A percentile compares a stretch with the other conserved stretches of the same genome.
These are phyloP conservation scores for Ceratobasidium sp. DNA, from an alignment of 1,284 basidiomycete species.

Conservation along the genomic window DNA sequence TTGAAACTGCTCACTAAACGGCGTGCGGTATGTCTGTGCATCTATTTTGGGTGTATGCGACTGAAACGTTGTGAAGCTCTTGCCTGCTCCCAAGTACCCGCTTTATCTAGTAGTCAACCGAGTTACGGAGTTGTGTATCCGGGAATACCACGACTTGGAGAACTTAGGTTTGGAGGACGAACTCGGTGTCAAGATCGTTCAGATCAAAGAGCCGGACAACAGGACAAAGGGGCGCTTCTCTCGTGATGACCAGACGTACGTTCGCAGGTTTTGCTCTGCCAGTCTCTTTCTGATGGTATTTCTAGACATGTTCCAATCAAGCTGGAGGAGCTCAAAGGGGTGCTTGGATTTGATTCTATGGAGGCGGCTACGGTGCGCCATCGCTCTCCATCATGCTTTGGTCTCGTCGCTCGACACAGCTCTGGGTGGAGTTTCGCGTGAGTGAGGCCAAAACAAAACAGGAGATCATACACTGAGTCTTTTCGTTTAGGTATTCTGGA, in stretches of 20 bases:
- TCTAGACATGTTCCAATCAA: slow-evolving; percentile 3
- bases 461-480: slow-evolving; percentile 6
- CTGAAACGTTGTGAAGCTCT: slow-evolving; percentile 58
- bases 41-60: slow-evolving; percentile 37
- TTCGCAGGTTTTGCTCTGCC: neutral
- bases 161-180: slow-evolving; percentile 67
- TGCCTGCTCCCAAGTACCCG: slow-evolving; percentile 66
- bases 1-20: slow-evolving; percentile 79
- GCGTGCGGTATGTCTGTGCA: slow-evolving; percentile 63
- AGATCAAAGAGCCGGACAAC: slow-evolving; percentile 65
- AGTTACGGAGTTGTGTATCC: slow-evolving; percentile 68
- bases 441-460: slow-evolving; percentile 51
- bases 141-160: slow-evolving; percentile 72
- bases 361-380: slow-evolving; percentile 57
- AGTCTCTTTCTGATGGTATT: neutral
- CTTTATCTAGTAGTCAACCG: slow-evolving; percentile 76
- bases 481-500: slow-evolving; percentile 73
- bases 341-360: slow-evolving; percentile 22
- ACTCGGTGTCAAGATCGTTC: slow-evolving; percentile 64
- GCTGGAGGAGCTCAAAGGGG: slow-evolving; percentile 8
- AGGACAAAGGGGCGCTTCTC: slow-evolving; percentile 54
- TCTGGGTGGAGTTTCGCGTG: slow-evolving; percentile 87
- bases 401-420: slow-evolving; percentile 70
- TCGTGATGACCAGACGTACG: neutral
- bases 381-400: slow-evolving; percentile 72